Conservation (phyloP, 2,329 filamentous ascomycete genomes). For the Alternaria arbusti region DNA sequence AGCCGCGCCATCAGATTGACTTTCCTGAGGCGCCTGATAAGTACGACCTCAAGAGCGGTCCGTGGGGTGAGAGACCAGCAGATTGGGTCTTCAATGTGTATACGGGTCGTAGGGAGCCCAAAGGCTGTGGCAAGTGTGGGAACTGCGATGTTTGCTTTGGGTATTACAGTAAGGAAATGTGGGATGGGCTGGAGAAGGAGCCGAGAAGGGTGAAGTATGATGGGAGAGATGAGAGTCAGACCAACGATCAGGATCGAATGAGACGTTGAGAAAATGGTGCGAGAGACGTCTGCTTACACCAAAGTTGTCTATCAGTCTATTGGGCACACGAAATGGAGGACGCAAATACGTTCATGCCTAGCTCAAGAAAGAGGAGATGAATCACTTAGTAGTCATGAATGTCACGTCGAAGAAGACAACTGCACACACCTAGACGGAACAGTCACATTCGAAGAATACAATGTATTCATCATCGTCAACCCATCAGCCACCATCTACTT, state of each 20-base stretch:
- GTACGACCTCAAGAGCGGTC: constrained; percentile 6
- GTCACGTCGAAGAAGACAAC: not conserved
- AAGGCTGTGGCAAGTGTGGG: constrained; percentile 16
- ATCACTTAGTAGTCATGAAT: not conserved
- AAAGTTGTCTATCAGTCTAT: not conserved
- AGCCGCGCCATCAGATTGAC: not conserved
- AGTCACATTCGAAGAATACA: not conserved
- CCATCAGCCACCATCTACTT: not conserved
- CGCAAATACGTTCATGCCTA: not conserved
- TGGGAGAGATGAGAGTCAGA: not conserved
- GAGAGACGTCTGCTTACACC: not conserved
- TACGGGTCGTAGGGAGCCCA: constrained; percentile 4
- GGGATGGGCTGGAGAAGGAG: constrained; percentile 1
- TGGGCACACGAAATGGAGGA: not conserved
- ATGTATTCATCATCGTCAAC: not conserved
- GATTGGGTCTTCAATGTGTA: constrained; percentile 18
- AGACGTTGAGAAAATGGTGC: not conserved
- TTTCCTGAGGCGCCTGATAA: constrained; percentile 15
- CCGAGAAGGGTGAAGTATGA: not conserved
- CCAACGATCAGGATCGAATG: not conserved
- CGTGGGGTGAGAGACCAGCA: constrained; percentile 6
- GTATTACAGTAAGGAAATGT: constrained; percentile 9
- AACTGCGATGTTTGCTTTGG: constrained; percentile 8
- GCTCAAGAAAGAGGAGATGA: not conserved
- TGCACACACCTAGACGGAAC: not conserved